These are phyloP conservation scores for Wickerhamomyces subpelliculosus DNA, from an alignment of 805 yeast genomes.

Conservation along the genomic window DNA sequence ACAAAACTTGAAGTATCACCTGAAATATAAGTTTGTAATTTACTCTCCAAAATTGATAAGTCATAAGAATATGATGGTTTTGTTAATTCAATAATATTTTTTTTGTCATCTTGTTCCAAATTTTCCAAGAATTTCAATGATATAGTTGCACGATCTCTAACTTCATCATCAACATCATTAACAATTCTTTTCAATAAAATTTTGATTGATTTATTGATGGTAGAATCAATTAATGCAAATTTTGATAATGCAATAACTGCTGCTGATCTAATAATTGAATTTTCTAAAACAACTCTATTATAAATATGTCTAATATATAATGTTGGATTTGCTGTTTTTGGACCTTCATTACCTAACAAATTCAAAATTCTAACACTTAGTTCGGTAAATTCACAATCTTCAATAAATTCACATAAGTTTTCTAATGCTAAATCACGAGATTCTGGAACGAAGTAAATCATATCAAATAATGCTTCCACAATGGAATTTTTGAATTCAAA, in stretches of 20 bases:
- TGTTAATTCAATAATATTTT: slow-evolving; percentile 43
- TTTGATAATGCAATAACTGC: slow-evolving; percentile 91
- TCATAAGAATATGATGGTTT: slow-evolving; percentile 66
- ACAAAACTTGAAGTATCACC: slow-evolving; percentile 30
- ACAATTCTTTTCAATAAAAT: slow-evolving; percentile 77
- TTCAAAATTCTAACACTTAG: slow-evolving; percentile 89
- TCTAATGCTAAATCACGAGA: slow-evolving; percentile 80
- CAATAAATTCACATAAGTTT: slow-evolving; percentile 92
- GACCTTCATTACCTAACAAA: slow-evolving; percentile 91
- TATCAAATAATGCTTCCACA: slow-evolving; percentile 88
- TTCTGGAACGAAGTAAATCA: slow-evolving; percentile 79
- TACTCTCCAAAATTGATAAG: slow-evolving; percentile 69
- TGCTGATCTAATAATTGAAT: slow-evolving; percentile 90
- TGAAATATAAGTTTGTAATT: slow-evolving; percentile 63
- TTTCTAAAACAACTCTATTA: slow-evolving; percentile 93
- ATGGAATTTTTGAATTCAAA: slow-evolving; percentile 77
- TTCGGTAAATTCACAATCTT: slow-evolving; percentile 96
- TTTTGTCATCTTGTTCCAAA: slow-evolving; percentile 23
- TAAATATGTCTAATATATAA: slow-evolving; percentile 92
- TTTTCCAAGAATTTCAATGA: slow-evolving; percentile 59
- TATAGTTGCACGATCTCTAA: slow-evolving; percentile 93
- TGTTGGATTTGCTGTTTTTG: slow-evolving; percentile 77
- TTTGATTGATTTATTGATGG: slow-evolving; percentile 59
- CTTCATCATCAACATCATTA: slow-evolving; percentile 91
- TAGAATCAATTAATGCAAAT: slow-evolving; percentile 71